These are phyloP conservation scores for Podaxis carcinomalis DNA, from an alignment of 768 basidiomycete species.

Conservation along the genomic window DNA sequence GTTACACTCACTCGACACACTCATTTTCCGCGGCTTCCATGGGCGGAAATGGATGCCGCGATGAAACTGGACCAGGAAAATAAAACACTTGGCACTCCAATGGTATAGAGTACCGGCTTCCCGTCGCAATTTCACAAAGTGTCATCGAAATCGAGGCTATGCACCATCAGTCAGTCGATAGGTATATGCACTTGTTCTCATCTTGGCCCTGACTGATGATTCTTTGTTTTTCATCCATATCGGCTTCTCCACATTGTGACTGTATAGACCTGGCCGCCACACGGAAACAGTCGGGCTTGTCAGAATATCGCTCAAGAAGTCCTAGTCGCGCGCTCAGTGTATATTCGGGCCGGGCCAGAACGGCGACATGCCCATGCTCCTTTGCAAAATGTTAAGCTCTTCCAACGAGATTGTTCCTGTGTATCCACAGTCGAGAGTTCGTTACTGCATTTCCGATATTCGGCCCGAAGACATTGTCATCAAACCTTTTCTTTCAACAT, in stretches of 20 bases:
- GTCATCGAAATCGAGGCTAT: constrained; percentile 75
- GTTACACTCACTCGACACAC: constrained; percentile 28
- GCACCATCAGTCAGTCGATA: not conserved
- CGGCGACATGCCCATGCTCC: not conserved
- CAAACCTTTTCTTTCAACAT: not conserved
- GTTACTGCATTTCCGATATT: not conserved
- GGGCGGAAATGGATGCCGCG: constrained; percentile 16
- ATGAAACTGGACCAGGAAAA: constrained; percentile 7
- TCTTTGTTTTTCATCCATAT: constrained; percentile 54
- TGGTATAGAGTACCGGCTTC: constrained; percentile 60
- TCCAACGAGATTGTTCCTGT: not conserved
- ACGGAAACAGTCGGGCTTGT: constrained; percentile 58
- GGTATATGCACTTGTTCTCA: not conserved
- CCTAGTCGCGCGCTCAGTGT: constrained; percentile 21
- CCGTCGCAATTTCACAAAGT: constrained; percentile 75
- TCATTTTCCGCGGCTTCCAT: constrained; percentile 32
- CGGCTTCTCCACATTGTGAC: constrained; percentile 49
- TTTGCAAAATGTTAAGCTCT: constrained; percentile 2
- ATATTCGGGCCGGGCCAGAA: not conserved
- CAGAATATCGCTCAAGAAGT: constrained; percentile 31
- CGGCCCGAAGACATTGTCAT: not conserved
- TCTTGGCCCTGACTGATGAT: constrained; percentile 41
- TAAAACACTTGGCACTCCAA: constrained; percentile 54
- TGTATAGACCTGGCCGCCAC: constrained; percentile 42
- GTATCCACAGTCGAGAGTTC: not conserved